Percentiles rank a stretch among this genome's conserved stretches.
phyloP scores from a whole-genome alignment of 768 basidiomycete species.

The Sporobolomyces phaffii region DNA sequence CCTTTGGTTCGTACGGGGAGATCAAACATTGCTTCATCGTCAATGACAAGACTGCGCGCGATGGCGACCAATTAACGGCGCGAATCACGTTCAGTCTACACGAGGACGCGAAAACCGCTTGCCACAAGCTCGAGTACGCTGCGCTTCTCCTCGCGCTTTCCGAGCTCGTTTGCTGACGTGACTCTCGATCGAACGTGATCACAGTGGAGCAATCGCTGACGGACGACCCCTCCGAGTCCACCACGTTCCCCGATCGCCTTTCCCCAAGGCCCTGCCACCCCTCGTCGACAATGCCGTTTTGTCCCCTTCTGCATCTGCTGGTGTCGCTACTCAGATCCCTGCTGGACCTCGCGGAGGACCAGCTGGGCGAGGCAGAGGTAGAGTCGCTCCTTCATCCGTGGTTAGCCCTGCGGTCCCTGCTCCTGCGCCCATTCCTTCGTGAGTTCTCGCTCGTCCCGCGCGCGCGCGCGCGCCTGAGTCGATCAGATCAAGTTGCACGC shows the following conservation, averaged over 20 bases:
- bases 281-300: neutral
- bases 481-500: too few species aligned
- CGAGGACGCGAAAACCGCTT: slow-evolving; percentile 22
- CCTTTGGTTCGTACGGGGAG: slow-evolving; percentile 34
- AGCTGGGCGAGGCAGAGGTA: neutral
- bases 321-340: neutral
- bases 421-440: slow-evolving; percentile 8
- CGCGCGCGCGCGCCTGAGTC: too few species aligned
- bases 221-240: slow-evolving; percentile 26
- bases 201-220: slow-evolving; percentile 37
- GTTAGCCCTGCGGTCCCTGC: neutral
- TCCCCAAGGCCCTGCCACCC: neutral
- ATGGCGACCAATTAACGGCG: slow-evolving; percentile 20
- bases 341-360: neutral
- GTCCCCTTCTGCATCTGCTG: neutral
- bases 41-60: neutral
- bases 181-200: neutral
- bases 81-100: slow-evolving; percentile 24
- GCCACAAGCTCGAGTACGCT: slow-evolving; percentile 30
- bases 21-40: slow-evolving; percentile 30
- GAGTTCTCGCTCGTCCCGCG: neutral
- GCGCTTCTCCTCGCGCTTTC: neutral
- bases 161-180: neutral
- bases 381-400: neutral
- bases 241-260: neutral